Evolutionary conservation across 805 yeast genomes (phyloP).

Genomic region (Yarrowia sp.): DNA sequence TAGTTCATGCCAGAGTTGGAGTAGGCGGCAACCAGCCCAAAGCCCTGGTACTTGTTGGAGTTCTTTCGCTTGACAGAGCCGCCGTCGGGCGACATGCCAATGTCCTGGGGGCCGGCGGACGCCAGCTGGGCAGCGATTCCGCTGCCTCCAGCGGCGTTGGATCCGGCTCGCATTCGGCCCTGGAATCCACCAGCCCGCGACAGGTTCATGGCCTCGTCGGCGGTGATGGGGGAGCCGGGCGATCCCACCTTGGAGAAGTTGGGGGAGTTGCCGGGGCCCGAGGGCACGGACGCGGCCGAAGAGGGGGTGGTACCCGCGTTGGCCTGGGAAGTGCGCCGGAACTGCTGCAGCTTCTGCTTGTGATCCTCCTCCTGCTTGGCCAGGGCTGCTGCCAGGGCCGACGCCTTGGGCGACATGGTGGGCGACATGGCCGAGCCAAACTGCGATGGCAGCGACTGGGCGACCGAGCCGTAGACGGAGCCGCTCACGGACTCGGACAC

Average conservation of each 20-base stretch:
- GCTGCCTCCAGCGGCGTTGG: slow-evolving; percentile 14
- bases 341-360: slow-evolving; percentile 23
- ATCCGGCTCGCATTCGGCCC: slow-evolving; percentile 21
- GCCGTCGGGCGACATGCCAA: background rate
- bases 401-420: slow-evolving; percentile 25
- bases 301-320: background rate
- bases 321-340: slow-evolving; percentile 23
- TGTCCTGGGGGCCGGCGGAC: background rate
- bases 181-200: slow-evolving; percentile 34
- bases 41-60: slow-evolving; percentile 30
- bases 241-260: slow-evolving; percentile 26
- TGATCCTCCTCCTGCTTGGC: slow-evolving; percentile 25
- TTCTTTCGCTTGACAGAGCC: slow-evolving; percentile 21
- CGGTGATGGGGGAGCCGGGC: slow-evolving; percentile 32
- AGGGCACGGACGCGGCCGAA: background rate
- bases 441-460: slow-evolving; percentile 11
- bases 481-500: slow-evolving; percentile 13
- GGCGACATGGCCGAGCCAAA: slow-evolving; percentile 24
- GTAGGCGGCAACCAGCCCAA: slow-evolving; percentile 41
- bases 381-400: slow-evolving; percentile 17
- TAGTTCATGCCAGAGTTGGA: slow-evolving; percentile 28
- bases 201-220: slow-evolving; percentile 41
- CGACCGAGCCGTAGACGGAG: slow-evolving; percentile 20
- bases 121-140: slow-evolving; percentile 19
- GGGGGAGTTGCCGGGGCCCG: slow-evolving; percentile 7